Base-by-base conservation (phyloP, 2,329 filamentous ascomycete genomes). In the Aureobasidium sp. region DNA sequence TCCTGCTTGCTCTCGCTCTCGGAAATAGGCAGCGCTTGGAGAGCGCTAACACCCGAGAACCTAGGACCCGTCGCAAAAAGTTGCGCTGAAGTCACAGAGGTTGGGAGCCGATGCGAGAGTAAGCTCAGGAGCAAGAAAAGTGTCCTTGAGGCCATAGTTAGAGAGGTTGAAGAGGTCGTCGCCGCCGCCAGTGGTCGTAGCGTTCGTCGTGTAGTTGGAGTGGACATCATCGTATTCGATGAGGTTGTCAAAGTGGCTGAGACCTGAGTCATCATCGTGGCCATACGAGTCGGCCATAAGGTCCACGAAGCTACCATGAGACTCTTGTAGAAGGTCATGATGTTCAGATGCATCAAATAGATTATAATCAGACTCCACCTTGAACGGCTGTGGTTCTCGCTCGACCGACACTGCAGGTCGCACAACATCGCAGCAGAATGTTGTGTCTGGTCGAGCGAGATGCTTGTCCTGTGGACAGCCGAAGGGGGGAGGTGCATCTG, bases 371-470 rank as follows among this genome's bases (percentile, higher is more conserved):
- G 64, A 53, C 60, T 64, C 63, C 64, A 64, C 54, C 63, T 63
- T 62, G 57, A 58, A 49, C 52, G 44, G 42, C 63, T 63, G 59
- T 57, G 33, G 19, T 40, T 68, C 67, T 62, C 65, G 70, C 68
- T 71, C 88, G 89, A 93, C 87, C 85, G 94, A 97, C 94, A 99
- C 94, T 89, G 94, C 94, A 96, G 94, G 94, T 96, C 94, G 78
- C 88, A 97, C 94, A 97, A 97, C 93, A 97, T 88, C 92, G 84
- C 94, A 83, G 94, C 94, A 97, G 94, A 92, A 96, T 95, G 92
- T 97, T 97, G 94, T 97, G 92, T 94, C 94, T 85, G 80, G 84
- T 95, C 90, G 85, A 89, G 83, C 79, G 87, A 62, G 63, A 60
- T 53, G 48, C 54, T 57, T 53, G 54, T 60, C 52, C 57, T 60